These are phyloP conservation scores for Mortierella antarctica DNA, from an alignment of 192 early-diverging fungal species.

Conservation along the genomic window DNA sequence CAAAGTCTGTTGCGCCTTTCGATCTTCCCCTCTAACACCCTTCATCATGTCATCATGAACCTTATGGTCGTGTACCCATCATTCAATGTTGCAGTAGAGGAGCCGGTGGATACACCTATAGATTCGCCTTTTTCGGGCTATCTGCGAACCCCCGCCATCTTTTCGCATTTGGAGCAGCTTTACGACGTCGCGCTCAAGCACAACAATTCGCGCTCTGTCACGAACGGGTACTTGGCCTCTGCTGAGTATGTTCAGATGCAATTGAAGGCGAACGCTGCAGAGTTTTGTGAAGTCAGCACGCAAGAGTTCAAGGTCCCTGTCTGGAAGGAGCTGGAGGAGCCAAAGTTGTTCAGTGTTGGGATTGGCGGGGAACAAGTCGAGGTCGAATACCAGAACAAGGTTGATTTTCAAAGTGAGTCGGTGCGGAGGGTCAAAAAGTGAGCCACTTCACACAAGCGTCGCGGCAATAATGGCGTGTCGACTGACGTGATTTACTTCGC, in stretches of 20 bases:
- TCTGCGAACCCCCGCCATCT: slow-evolving; percentile 28
- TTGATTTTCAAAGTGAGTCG: slow-evolving; percentile 60
- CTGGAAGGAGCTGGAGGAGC: slow-evolving; percentile 53
- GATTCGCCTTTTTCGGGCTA: slow-evolving; percentile 32
- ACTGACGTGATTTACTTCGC: too few species aligned
- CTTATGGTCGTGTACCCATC: too few species aligned
- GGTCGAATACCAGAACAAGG: slow-evolving; percentile 54
- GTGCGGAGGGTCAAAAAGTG: slow-evolving; percentile 4
- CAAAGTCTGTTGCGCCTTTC: too few species aligned
- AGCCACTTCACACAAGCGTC: too few species aligned
- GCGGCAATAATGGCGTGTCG: too few species aligned
- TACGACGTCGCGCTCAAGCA: slow-evolving; percentile 42
- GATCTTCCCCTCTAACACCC: too few species aligned
- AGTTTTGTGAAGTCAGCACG: slow-evolving; percentile 58
- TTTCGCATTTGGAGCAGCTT: slow-evolving; percentile 46
- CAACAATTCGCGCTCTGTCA: slow-evolving; percentile 56
- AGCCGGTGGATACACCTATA: not conserved
- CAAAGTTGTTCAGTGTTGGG: slow-evolving; percentile 44
- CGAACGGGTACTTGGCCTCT: slow-evolving; percentile 59
- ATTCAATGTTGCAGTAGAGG: too few species aligned
- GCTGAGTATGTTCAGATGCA: slow-evolving; percentile 71
- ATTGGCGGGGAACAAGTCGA: slow-evolving; percentile 12
- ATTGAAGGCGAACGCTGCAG: slow-evolving; percentile 47
- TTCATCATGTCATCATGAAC: too few species aligned
- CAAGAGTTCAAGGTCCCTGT: slow-evolving; percentile 61